These are phyloP conservation scores for Diplodia scrobiculata DNA, from an alignment of 2,329 filamentous ascomycete species.

Conservation along the genomic window DNA sequence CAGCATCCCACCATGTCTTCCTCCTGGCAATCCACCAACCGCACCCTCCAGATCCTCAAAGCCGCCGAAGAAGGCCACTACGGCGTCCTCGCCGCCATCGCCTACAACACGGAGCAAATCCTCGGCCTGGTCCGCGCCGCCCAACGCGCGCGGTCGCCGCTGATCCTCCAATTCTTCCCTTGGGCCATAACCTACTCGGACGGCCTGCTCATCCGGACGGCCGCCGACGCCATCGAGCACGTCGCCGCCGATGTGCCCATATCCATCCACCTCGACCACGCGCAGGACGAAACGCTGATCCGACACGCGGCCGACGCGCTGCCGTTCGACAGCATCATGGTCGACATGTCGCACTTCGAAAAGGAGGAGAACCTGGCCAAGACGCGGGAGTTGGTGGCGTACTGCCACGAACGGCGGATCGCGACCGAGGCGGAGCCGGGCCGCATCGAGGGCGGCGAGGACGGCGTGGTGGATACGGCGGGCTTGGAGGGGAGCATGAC, in stretches of 20 bases:
- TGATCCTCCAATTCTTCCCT: conserved; percentile 49
- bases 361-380: conserved; percentile 67
- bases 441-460: conserved; percentile 70
- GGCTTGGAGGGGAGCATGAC: conserved; percentile 66
- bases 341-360: conserved; percentile 74
- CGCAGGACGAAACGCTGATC: conserved; percentile 50
- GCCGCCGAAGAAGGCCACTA: conserved; percentile 59
- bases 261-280: conserved; percentile 53
- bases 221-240: conserved; percentile 48
- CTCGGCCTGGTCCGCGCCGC: conserved; percentile 42
- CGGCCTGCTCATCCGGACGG: conserved; percentile 49
- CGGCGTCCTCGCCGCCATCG: conserved; percentile 56
- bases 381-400: conserved; percentile 62
- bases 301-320: conserved; percentile 51
- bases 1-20: background rate
- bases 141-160: conserved; percentile 40
- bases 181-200: conserved; percentile 71
- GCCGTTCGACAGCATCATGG: conserved; percentile 72
- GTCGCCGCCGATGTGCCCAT: conserved; percentile 46
- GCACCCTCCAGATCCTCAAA: conserved; percentile 55
- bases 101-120: conserved; percentile 44
- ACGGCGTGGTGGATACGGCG: conserved; percentile 69
- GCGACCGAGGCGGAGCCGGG: conserved; percentile 71
- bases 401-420: conserved; percentile 65
- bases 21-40: conserved; percentile 33